These are phyloP conservation scores for Helotiales sp. DNA, from an alignment of 2,329 filamentous ascomycete genomes.

Conservation along the genomic window DNA sequence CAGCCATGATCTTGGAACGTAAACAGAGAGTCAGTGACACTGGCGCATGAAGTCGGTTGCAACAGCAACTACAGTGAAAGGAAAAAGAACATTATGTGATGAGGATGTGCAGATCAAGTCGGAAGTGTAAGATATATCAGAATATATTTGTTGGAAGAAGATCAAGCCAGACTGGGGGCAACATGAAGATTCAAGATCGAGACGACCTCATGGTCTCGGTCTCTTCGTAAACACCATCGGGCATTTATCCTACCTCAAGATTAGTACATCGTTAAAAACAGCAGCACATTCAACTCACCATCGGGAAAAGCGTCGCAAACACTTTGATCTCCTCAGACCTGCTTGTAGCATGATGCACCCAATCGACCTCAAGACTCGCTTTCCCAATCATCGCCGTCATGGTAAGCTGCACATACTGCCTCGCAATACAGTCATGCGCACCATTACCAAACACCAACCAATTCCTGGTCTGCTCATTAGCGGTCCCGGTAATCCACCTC, in stretches of 20 bases:
- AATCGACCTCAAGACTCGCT: conserved; percentile 55
- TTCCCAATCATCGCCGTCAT: conserved; percentile 60
- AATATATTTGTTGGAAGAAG: no score
- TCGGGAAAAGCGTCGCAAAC: conserved; percentile 95
- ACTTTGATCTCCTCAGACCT: conserved; percentile 67
- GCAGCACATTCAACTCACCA: conserved; percentile 61
- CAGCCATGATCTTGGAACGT: no score
- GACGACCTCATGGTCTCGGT: conserved; percentile 1
- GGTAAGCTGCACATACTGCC: conserved; percentile 54
- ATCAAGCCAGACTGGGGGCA: no score
- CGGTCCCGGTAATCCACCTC: conserved; percentile 57
- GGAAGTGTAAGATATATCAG: no score
- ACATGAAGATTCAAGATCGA: no score
- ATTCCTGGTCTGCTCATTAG: conserved; percentile 56
- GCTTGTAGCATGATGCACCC: conserved; percentile 54
- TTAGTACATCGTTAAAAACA: conserved; percentile 18
- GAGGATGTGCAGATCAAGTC: no score
- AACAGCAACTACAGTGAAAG: no score
- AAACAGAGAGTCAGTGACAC: no score
- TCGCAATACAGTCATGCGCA: conserved; percentile 55
- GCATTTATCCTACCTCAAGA: conserved; percentile 70
- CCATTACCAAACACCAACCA: conserved; percentile 60
- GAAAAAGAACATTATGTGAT: not conserved
- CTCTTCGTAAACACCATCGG: conserved; percentile 66
- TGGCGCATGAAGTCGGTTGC: no score